These are phyloP conservation scores for Albifimbria verrucaria DNA, from an alignment of 2,329 filamentous ascomycete species.

Conservation along the genomic window DNA sequence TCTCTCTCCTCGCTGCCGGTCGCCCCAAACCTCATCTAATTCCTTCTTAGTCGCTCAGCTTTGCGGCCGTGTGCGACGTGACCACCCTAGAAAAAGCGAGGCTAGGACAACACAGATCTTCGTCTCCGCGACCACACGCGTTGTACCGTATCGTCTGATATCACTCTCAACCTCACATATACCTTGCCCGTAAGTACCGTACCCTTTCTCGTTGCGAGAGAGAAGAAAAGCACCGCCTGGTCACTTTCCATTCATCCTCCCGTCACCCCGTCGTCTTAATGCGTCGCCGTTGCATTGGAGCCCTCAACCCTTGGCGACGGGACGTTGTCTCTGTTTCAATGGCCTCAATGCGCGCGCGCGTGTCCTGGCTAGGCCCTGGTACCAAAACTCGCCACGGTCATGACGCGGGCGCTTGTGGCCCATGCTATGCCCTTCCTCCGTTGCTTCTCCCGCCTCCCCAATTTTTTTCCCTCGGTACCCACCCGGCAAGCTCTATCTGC, in stretches of 20 bases:
- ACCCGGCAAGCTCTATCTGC: neutral
- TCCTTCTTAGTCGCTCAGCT: too few species aligned
- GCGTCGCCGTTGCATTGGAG: slow-evolving; percentile 9
- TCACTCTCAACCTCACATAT: slow-evolving; percentile 22
- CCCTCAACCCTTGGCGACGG: neutral
- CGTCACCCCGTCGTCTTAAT: slow-evolving; percentile 12
- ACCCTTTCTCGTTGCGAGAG: too few species aligned
- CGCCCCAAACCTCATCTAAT: too few species aligned
- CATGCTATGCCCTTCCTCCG: neutral
- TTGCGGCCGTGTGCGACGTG: neutral
- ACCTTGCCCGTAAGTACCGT: slow-evolving; percentile 34
- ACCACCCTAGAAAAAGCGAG: neutral
- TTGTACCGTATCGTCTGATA: slow-evolving; percentile 16
- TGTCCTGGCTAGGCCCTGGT: neutral
- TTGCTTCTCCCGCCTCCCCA: neutral
- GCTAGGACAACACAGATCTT: slow-evolving; percentile 8
- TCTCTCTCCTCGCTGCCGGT: too few species aligned
- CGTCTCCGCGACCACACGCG: slow-evolving; percentile 8
- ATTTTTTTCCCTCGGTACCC: neutral
- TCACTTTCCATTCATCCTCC: slow-evolving; percentile 5
- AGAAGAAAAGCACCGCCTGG: too few species aligned
- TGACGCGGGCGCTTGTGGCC: neutral
- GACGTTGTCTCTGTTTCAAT: too few species aligned
- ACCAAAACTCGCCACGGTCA: neutral
- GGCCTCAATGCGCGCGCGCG: too few species aligned